Evolutionary conservation across 805 yeast genomes (phyloP), one percentile per base, ranked within the genome.

Genomic region (Kodamaea kaohsiungensis): DNA sequence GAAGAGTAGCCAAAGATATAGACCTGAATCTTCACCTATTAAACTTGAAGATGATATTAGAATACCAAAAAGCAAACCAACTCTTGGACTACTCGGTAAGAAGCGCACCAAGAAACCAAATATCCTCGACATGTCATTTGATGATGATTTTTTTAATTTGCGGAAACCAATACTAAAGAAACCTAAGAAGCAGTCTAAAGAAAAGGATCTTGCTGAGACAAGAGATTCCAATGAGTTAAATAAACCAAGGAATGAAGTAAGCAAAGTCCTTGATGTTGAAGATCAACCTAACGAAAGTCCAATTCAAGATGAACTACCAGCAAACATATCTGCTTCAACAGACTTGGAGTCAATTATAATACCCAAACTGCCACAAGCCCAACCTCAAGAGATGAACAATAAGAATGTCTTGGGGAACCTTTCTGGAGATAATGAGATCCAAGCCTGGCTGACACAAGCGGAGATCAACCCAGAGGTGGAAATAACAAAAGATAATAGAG

Each of bases 321-420:
- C 62, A 10, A 59, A 62, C 49, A 52, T 63, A 9, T 63, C 66
- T 10, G 64, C 51, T 3, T 61, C 66, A 2, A 55, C 61, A 10
- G 58, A 54, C 19, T 43, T 56, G 12, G 51, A 56, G 12, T 12
- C 33, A 16, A 49, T 15, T 17, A n/a, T 22, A n/a, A 25, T 39
- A 13, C 16, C 27, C n/a, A 40, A 40, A 16, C 43, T 39, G 43
- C 43, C 43, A 8, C 19, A 17, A 25, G 25, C 25, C n/a, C 15
- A 39, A 19, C 25, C 45, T 7, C 42, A n/a, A 16, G 16, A n/a
- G 13, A 3, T 38, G 19, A 19, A 40, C 45, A 40, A 40, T 13
- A 16, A 40, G 13, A 40, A 40, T 17, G 45, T 40, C 2, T 40
- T 40, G 13, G 19, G 45, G 8, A 30, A 30, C 35, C 10, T 30